phyloP scores from a whole-genome alignment of 2,329 filamentous ascomycete genomes.

The Aspergillus transmontanensis region DNA sequence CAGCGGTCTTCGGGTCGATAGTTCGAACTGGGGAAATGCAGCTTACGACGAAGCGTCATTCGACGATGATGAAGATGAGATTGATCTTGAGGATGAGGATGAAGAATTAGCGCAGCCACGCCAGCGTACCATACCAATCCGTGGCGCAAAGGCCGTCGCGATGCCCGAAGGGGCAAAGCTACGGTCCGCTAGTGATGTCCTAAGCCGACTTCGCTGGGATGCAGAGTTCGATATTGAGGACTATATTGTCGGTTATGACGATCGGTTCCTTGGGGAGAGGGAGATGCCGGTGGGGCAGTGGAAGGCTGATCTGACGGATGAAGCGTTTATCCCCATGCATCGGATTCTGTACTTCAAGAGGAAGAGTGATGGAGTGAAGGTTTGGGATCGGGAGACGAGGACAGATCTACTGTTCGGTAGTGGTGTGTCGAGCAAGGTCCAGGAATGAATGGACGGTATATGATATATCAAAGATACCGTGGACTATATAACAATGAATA shows the following conservation, averaged over 20 bases:
- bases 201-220: conserved; percentile 8
- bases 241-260: conserved; percentile 12
- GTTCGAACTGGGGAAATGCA: not conserved
- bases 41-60: not conserved
- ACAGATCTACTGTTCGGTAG: conserved; percentile 6
- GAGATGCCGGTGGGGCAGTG: conserved; percentile 9
- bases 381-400: conserved; percentile 11
- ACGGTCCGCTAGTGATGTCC: conserved; percentile 8
- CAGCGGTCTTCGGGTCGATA: conserved; percentile 1
- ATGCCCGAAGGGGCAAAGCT: not conserved
- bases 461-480: too few species aligned
- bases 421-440: not conserved
- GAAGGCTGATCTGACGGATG: conserved; percentile 12
- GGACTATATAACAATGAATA: too few species aligned
- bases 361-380: conserved; percentile 9
- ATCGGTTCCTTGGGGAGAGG: conserved; percentile 7
- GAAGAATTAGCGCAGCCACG: not conserved
- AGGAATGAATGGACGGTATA: not conserved
- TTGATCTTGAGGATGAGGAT: conserved; percentile 10
- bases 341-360: conserved; percentile 12
- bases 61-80: conserved; percentile 1
- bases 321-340: conserved; percentile 14
- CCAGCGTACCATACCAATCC: not conserved
- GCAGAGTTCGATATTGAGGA: conserved; percentile 7
- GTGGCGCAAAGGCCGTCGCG: not conserved